Base-by-base conservation (phyloP, 305 asterid species). In the Fraxinus sp. region DNA sequence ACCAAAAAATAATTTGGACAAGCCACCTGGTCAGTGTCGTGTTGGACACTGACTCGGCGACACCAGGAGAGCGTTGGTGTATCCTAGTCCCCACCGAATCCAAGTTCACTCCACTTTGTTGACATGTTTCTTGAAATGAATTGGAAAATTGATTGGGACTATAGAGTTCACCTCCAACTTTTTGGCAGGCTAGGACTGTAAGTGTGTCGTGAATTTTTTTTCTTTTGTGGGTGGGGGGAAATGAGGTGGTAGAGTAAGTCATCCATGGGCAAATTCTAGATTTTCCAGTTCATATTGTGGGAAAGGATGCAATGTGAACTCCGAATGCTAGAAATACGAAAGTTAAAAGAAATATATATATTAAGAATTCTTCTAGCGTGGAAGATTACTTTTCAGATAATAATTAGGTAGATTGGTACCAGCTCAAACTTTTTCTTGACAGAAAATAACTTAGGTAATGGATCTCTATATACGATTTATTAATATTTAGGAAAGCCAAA, bases 401-500 rank as follows among this genome's bases (percentile, higher is more conserved):
- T 68, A 13, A 68, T 68, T 68, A 26, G 74, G 18, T 68, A 68
- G 6, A n/a, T 68, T 0, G 74, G 32, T 28, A 14, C 74, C 39
- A 68, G 39, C 39, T 28, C 74, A 28, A 5, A 11, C 20, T 37
- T 64, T 46, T 14, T 37, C 80, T 36, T 78, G 44, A 18, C 70
- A 41, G 32, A 71, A 3, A 37, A 72, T 68, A 35, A 39, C 36
- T 76, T 33, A 81, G 74, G 68, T 35, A 24, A 57, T 13, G 66
- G 77, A 30, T 32, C 26, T 39, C 68, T 2, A 35, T 39, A 44
- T 79, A 62, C 49, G 83, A 82, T 24, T 8, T 22, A 68, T 44
- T 30, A 10, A 66, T 68, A 41, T 41, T 66, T 74, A 79, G 74
- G 77, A 70, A 73, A 84, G 77, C 77, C 26, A 64, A 74, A 83